These are phyloP conservation scores for Pseudogymnoascus sp. DNA, from an alignment of 2,329 filamentous ascomycete species.

Conservation along the genomic window DNA sequence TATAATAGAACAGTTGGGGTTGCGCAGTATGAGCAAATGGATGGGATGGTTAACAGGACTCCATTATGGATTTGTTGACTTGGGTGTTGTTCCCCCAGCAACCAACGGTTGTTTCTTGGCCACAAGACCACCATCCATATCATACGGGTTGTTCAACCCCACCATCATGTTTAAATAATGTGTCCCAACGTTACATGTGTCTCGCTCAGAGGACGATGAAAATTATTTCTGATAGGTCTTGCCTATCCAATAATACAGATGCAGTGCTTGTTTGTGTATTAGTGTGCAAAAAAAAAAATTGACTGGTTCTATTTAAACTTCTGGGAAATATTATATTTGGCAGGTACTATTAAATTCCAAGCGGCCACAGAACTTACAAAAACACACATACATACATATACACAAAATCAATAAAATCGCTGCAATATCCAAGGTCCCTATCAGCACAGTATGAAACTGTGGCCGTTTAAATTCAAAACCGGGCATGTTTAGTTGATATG, in stretches of 20 bases:
- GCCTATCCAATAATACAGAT: background rate
- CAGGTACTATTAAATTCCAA: background rate
- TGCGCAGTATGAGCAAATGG: background rate
- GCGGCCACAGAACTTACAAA: background rate
- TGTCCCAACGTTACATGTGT: background rate
- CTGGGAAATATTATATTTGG: background rate
- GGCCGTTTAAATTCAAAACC: background rate
- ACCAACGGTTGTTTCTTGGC: background rate
- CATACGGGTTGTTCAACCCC: background rate
- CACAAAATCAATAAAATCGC: background rate
- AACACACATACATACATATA: background rate
- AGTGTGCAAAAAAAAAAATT: background rate
- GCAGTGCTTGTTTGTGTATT: background rate
- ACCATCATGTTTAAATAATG: background rate
- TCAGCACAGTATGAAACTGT: background rate
- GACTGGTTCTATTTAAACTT: background rate
- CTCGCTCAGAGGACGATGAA: background rate
- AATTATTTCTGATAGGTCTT: background rate
- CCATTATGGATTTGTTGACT: conserved; percentile 1
- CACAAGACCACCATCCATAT: background rate
- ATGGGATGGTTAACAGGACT: background rate
- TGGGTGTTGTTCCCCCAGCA: conserved; percentile 5
- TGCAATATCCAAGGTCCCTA: background rate
- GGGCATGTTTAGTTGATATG: too few species aligned
- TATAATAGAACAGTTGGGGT: background rate